Base-by-base conservation (phyloP, 768 basidiomycete species). In the Suillus decipiens region DNA sequence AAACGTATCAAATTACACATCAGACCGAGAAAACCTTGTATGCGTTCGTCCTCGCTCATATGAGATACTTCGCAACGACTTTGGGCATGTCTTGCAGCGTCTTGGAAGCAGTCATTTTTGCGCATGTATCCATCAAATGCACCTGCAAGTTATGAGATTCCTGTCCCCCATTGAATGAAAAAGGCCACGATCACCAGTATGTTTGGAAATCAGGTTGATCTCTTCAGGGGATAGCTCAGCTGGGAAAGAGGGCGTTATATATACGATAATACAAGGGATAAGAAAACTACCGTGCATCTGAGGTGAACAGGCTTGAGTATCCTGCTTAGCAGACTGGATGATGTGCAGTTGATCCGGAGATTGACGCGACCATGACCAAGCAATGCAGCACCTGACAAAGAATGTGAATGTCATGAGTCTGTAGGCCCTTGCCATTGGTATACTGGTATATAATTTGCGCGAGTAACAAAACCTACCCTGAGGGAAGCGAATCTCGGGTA, bases 31-130 rank as follows among this genome's bases (percentile, higher is more conserved):
- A 63, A 71, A 89, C 89, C 87, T 70, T 79, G 78, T n/a, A 90
- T 80, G 60, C 89, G 80, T 62, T 84, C 83, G 19, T 80, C 79
- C 70, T 90, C 87, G 62, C 83, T 72, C 79, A 85, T 82, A 41
- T 88, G 85, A 2, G 86, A 78, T 28, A 86, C 82, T 22, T 78
- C 76, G 59, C 89, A 91, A 17, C 73, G 80, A 15, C 73, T 65
- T 28, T 78, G 81, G 39, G 90, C 81, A n/a, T 67, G 66, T 19
- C 71, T 73, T 28, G 85, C 81, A 33, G 82, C 84, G 39, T 75
- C 77, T 42, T 82, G 82, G 74, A 90, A 90, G 70, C 89, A 91
- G 68, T 90, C 88, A 1, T 85, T 81, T 69, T 79, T 81, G 19
- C 75, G 78, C 50, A 77, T 66, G 65, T 84, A 82, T 22, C 75